Evolutionary conservation across 257 asterid genomes (phyloP).

Genomic region (Solanum clarkiae): DNA sequence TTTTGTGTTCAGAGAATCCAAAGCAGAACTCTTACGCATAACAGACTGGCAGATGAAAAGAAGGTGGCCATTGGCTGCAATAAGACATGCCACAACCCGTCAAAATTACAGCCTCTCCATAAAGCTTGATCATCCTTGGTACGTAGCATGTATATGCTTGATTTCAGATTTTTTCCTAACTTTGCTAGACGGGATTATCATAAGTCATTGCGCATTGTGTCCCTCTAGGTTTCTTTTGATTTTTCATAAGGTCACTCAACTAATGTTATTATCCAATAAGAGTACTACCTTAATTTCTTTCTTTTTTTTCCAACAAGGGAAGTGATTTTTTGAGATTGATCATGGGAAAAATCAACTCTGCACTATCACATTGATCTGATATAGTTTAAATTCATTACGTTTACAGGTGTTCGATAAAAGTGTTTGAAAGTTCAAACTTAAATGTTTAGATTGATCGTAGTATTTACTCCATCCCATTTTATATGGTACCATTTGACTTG

Average conservation of each 20-base stretch:
- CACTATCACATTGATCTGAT: neutral
- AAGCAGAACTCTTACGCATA: slow-evolving; percentile 6
- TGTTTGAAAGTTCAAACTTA: neutral
- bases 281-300: too few relatives aligned
- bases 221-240: neutral
- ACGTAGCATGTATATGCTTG: neutral
- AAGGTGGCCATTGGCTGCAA: neutral
- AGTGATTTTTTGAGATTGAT: too few relatives aligned
- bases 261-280: neutral
- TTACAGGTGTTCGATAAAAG: neutral
- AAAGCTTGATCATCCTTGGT: neutral
- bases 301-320: too few relatives aligned
- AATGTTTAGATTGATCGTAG: neutral
- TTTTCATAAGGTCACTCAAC: neutral
- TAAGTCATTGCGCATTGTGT: neutral
- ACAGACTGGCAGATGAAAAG: neutral
- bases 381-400: neutral
- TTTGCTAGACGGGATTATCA: neutral
- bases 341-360: neutral
- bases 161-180: neutral
- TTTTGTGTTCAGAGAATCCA: slow-evolving; percentile 19
- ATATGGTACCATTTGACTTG: too few relatives aligned
- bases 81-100: slow-evolving; percentile 6
- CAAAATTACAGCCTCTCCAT: neutral
- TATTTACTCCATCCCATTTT: neutral